phyloP scores from a whole-genome alignment of 805 yeast genomes.

The Huiozyma naganishii region DNA sequence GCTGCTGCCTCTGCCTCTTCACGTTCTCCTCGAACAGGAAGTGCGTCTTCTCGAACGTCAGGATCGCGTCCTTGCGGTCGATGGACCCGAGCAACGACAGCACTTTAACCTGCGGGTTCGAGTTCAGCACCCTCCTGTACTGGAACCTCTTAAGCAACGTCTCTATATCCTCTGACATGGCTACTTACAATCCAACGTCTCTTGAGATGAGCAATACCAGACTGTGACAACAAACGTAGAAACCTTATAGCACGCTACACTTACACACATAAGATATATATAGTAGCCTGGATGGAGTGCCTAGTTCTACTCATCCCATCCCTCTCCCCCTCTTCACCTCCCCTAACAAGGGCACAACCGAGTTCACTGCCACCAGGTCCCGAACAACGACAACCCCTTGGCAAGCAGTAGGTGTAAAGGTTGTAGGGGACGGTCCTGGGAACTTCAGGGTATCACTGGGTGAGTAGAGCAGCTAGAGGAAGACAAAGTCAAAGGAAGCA shows the following conservation, averaged over 20 bases:
- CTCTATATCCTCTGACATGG: not conserved
- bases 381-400: too few relatives aligned
- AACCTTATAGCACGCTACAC: not conserved
- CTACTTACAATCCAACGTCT: not conserved
- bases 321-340: too few relatives aligned
- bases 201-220: not conserved
- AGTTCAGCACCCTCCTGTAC: conserved; percentile 36
- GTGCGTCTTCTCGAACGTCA: conserved; percentile 63
- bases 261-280: too few relatives aligned
- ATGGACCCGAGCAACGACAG: conserved; percentile 59
- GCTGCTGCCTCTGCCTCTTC: not conserved
- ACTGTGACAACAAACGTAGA: not conserved
- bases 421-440: too few relatives aligned
- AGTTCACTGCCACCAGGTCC: too few relatives aligned
- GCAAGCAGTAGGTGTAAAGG: too few relatives aligned
- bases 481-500: too few relatives aligned
- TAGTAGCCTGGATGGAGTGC: too few relatives aligned
- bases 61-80: conserved; percentile 50
- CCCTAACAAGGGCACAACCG: too few relatives aligned
- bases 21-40: conserved; percentile 29
- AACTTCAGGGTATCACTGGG: too few relatives aligned
- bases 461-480: too few relatives aligned
- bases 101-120: conserved; percentile 57
- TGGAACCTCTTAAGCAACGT: conserved; percentile 32
- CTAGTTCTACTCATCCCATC: too few relatives aligned